Conservation (phyloP, 176 grass and related monocot genomes). For the Carex parvula region DNA sequence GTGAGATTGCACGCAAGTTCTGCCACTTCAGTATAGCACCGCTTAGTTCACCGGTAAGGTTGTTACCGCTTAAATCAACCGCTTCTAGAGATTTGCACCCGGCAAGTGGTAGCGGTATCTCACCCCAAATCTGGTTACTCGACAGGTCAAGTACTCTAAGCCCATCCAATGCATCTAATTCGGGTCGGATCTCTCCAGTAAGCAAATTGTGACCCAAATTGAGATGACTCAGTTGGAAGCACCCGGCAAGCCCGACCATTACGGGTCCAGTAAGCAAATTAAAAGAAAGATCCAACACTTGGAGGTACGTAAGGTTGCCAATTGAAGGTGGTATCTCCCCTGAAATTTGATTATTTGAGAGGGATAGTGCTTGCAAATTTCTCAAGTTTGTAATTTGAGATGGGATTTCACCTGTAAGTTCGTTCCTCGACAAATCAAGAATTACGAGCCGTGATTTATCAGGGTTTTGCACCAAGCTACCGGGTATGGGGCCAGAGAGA, state of each 20-base stretch:
- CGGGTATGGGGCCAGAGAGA: slow-evolving; percentile 55
- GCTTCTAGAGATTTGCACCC: slow-evolving; percentile 73
- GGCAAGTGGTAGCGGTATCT: slow-evolving; percentile 62
- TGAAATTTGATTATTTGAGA: slow-evolving; percentile 59
- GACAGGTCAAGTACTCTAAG: slow-evolving; percentile 68
- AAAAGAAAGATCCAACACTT: slow-evolving; percentile 77
- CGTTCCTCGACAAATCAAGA: slow-evolving; percentile 69
- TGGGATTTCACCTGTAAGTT: slow-evolving; percentile 67
- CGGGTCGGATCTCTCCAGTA: slow-evolving; percentile 70
- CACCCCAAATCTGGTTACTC: slow-evolving; percentile 55
- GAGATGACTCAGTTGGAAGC: slow-evolving; percentile 89
- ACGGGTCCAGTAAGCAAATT: slow-evolving; percentile 67
- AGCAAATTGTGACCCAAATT: slow-evolving; percentile 61
- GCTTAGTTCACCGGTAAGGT: slow-evolving; percentile 63
- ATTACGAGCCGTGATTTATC: slow-evolving; percentile 46
- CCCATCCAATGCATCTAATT: slow-evolving; percentile 85
- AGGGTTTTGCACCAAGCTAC: slow-evolving; percentile 50
- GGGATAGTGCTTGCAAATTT: slow-evolving; percentile 76
- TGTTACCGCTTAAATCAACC: slow-evolving; percentile 69
- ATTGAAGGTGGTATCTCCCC: slow-evolving; percentile 77
- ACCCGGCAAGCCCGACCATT: slow-evolving; percentile 75
- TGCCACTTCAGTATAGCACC: slow-evolving; percentile 73
- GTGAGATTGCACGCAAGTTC: slow-evolving; percentile 57
- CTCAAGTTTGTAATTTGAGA: slow-evolving; percentile 51
- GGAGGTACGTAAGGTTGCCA: slow-evolving; percentile 90